Evolutionary conservation across 2,329 filamentous ascomycete genomes (phyloP).

Genomic region (Colletotrichum tofieldiae): DNA sequence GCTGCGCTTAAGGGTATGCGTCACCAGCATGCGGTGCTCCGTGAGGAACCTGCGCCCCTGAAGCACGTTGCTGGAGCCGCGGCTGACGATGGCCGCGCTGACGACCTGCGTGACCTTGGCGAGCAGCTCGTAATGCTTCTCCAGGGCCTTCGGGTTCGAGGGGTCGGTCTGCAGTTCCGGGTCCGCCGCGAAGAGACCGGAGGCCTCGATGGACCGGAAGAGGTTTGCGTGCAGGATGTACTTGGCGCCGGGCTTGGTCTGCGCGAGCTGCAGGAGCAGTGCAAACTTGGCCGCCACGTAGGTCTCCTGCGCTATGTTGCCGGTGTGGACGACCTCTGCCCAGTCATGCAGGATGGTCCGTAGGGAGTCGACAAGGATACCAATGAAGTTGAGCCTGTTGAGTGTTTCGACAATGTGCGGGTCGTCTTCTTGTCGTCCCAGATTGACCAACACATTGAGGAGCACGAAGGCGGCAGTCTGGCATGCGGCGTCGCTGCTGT

Average conservation of each 20-base stretch:
- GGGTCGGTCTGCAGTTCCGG: slow-evolving; percentile 91
- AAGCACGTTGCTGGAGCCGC: slow-evolving; percentile 86
- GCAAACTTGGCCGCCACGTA: slow-evolving; percentile 82
- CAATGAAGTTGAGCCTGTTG: slow-evolving; percentile 90
- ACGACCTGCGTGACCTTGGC: slow-evolving; percentile 86
- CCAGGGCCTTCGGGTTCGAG: slow-evolving; percentile 78
- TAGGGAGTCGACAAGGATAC: slow-evolving; percentile 90
- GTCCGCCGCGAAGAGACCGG: slow-evolving; percentile 89
- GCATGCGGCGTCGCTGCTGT: slow-evolving; percentile 84
- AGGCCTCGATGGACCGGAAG: slow-evolving; percentile 85
- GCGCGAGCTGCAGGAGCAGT: slow-evolving; percentile 86
- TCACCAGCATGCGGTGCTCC: slow-evolving; percentile 86
- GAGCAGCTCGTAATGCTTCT: slow-evolving; percentile 88
- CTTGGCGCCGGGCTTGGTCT: slow-evolving; percentile 87
- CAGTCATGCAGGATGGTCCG: slow-evolving; percentile 83
- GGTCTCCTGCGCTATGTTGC: slow-evolving; percentile 61
- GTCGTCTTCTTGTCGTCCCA: slow-evolving; percentile 81
- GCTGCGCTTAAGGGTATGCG: slow-evolving; percentile 91
- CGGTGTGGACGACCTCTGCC: slow-evolving; percentile 67
- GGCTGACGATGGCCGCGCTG: slow-evolving; percentile 83
- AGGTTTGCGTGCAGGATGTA: slow-evolving; percentile 92
- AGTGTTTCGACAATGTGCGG: slow-evolving; percentile 84
- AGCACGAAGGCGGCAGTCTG: slow-evolving; percentile 89
- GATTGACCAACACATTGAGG: slow-evolving; percentile 82
- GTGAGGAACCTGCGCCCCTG: slow-evolving; percentile 86